A percentile compares a stretch with the other conserved stretches of the same genome.
These are phyloP conservation scores for Echinochloa phyllopogon DNA, from an alignment of 176 grass and related monocot genomes.

Conservation along the genomic window DNA sequence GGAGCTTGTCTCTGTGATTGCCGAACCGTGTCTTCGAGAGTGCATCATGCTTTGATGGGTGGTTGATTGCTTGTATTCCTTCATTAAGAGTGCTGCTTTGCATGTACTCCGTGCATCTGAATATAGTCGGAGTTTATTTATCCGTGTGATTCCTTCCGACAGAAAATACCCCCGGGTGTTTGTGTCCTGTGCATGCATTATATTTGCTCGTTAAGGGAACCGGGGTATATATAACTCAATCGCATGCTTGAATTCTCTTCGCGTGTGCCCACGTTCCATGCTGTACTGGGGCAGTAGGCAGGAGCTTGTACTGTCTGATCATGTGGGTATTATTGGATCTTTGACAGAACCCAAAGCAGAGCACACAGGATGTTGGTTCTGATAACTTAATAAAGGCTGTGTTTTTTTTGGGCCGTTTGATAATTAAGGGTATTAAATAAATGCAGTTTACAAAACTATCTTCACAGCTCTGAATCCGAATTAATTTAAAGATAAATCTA, in stretches of 20 bases:
- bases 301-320: not conserved
- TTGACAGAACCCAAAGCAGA: not conserved
- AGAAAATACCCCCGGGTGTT: not conserved
- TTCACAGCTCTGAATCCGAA: too few relatives aligned
- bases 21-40: slow-evolving; percentile 2
- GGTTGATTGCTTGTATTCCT: slow-evolving; percentile 30
- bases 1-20: slow-evolving; percentile 24
- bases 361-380: not conserved
- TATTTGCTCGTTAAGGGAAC: not conserved
- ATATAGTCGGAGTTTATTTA: slow-evolving; percentile 39
- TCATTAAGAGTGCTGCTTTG: slow-evolving; percentile 27
- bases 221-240: not conserved
- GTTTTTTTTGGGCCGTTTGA: too few relatives aligned
- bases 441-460: too few relatives aligned
- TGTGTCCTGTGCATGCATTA: not conserved
- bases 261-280: slow-evolving; percentile 6
- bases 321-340: slow-evolving; percentile 30
- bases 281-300: not conserved
- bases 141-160: not conserved
- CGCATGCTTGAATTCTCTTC: not conserved
- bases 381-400: too few relatives aligned
- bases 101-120: slow-evolving; percentile 18
- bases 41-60: slow-evolving; percentile 36
- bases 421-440: too few relatives aligned
- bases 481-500: too few relatives aligned